Evolutionary conservation across 2,329 filamentous ascomycete species (phyloP), one percentile per base, ranked within the genome.

Genomic region (Pyrenochaeta sp.): DNA sequence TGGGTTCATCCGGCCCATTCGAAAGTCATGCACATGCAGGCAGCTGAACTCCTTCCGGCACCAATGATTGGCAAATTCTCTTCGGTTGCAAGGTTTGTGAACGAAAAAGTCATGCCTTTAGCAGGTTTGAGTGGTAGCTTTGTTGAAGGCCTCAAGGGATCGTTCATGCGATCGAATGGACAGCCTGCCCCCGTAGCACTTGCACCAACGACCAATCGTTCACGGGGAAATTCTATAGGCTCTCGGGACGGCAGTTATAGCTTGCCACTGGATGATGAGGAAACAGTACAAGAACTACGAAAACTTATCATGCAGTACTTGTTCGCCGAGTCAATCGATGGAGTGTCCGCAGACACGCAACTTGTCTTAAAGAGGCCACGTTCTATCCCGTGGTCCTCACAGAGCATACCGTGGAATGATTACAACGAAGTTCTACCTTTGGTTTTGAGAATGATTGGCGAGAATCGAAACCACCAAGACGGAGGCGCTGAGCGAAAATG

Each of bases 1-100:
- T 66, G 63, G 62, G 61, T 68, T 7, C 65, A 68, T 36, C 59
- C 53, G 7, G 58, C 58, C 2, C 59, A 68, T 20, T 60, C 64
- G 7, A 54, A 48, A 7, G 34, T 65, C 27, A 41, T 36, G 7
- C 48, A 52, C 19, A 28, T 64, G 34, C 43, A 49, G 23, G 64
- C 51, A 4, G 55, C 58, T 5, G 55, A 60, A 29, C 31, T 64
- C n/a, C 58, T 67, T 10, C 60, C 64, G 3, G 43, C 61, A 15
- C 47, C 56, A 7, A 18, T 62, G 17, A 53, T 67, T 27, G 63
- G 63, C 19, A 55, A 55, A 18, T 62, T 64, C 13, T 50, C 55
- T 6, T 38, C 56, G 2, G 3, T 61, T 3, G 53, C 44, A 1
- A 56, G 38, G 11, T 61, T 63, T 21, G 28, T 63, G 4, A 59